phyloP scores from a whole-genome alignment of 2,329 filamentous ascomycete species.

The Elsinoe perseae region DNA sequence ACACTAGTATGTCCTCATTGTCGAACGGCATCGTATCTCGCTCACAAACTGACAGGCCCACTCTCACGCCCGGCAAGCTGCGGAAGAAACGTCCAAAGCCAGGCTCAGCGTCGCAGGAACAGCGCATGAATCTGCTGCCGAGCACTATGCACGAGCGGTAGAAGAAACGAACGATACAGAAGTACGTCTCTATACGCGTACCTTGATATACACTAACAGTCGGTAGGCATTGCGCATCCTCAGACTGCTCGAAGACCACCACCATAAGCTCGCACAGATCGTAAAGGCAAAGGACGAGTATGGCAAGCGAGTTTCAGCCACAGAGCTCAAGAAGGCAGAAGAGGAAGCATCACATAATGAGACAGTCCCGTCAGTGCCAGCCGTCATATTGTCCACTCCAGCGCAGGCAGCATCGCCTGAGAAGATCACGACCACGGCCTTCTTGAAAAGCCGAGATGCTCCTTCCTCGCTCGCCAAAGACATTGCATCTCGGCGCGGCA shows the following conservation, averaged over 20 bases:
- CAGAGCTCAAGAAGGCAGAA: constrained; percentile 8
- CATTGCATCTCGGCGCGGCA: constrained; percentile 33
- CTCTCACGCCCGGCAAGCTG: constrained; percentile 78
- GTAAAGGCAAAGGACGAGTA: constrained; percentile 55
- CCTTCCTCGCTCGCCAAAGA: constrained; percentile 32
- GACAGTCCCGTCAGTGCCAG: neutral
- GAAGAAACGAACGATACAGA: constrained; percentile 57
- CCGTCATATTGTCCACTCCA: constrained; percentile 20
- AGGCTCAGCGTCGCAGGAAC: constrained; percentile 76
- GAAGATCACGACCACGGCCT: constrained; percentile 6
- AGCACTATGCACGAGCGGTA: constrained; percentile 80
- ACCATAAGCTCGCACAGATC: constrained; percentile 72
- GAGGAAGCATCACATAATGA: constrained; percentile 14
- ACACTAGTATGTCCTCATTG: neutral
- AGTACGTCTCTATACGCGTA: constrained; percentile 30
- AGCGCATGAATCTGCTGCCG: constrained; percentile 80
- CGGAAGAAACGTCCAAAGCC: constrained; percentile 58
- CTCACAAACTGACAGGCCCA: constrained; percentile 54
- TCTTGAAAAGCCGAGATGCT: constrained; percentile 24
- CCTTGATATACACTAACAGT: constrained; percentile 25
- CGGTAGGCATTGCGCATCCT: constrained; percentile 74
- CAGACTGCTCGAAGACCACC: constrained; percentile 77
- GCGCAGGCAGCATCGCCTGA: neutral
- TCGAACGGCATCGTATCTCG: neutral
- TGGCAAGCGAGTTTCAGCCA: constrained; percentile 9